These are phyloP conservation scores for Elongisporangium prolatum DNA, from an alignment of 352 stramenopile species.

Conservation along the genomic window DNA sequence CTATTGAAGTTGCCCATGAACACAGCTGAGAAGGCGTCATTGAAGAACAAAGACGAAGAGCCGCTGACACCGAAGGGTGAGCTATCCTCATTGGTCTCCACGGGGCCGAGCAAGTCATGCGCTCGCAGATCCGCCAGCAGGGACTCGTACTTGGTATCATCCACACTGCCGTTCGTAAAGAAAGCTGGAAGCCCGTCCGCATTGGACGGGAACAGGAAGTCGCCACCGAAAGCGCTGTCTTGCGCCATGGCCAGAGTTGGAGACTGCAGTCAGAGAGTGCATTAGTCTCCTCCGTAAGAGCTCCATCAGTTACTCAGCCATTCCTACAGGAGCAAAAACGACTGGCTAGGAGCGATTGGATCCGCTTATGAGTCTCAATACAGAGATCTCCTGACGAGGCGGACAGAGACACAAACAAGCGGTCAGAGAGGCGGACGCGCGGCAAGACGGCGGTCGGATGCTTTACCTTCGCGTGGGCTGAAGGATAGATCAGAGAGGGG, in stretches of 20 bases:
- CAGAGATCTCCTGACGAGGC: background rate
- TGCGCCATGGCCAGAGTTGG: conserved; percentile 25
- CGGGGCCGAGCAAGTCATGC: conserved; percentile 74
- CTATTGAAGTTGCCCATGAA: conserved; percentile 76
- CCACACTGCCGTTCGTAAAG: conserved; percentile 74
- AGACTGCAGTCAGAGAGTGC: background rate
- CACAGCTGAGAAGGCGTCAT: conserved; percentile 78
- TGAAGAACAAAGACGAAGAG: conserved; percentile 79
- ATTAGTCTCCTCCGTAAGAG: background rate
- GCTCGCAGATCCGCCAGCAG: conserved; percentile 79
- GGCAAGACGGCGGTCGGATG: background rate
- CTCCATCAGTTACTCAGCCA: background rate
- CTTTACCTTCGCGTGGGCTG: background rate
- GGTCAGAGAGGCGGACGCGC: background rate
- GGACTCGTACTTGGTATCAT: conserved; percentile 87
- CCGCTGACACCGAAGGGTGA: conserved; percentile 13
- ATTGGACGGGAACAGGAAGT: conserved; percentile 18
- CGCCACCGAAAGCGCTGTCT: conserved; percentile 33
- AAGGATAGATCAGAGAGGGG: background rate
- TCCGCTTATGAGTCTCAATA: background rate
- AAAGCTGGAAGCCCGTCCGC: conserved; percentile 62
- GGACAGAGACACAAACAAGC: background rate
- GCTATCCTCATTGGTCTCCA: conserved; percentile 26
- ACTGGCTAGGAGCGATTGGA: background rate
- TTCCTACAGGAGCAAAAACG: background rate